phyloP scores from a whole-genome alignment of 2,329 filamentous ascomycete genomes.

The Xylaria hypoxylon region DNA sequence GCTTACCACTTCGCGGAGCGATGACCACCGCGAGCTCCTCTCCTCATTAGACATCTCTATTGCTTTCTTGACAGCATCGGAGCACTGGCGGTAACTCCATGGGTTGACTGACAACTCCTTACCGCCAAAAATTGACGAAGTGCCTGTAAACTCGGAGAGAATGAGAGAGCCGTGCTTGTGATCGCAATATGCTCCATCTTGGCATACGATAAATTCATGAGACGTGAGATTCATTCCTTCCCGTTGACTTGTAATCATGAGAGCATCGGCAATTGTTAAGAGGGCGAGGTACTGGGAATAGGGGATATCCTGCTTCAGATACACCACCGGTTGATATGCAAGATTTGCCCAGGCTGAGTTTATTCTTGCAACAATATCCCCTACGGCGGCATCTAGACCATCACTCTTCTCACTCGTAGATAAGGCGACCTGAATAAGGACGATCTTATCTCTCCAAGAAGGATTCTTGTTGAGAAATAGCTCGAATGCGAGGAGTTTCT shows the following conservation, averaged over 20 bases:
- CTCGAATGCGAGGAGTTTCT: constrained; percentile 93
- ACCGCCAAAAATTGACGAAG: constrained; percentile 83
- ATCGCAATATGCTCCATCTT: constrained; percentile 78
- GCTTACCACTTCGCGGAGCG: constrained; percentile 78
- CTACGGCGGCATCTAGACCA: constrained; percentile 88
- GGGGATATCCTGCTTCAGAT: constrained; percentile 93
- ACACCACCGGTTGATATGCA: constrained; percentile 91
- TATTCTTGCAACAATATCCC: constrained; percentile 93
- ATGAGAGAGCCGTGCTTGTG: constrained; percentile 92
- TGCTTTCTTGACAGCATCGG: constrained; percentile 84
- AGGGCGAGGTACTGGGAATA: constrained; percentile 94
- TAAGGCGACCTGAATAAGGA: constrained; percentile 93
- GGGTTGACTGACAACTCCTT: constrained; percentile 90
- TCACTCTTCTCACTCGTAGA: constrained; percentile 90
- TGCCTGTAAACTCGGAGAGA: constrained; percentile 94
- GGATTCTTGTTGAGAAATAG: constrained; percentile 94
- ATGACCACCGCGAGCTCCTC: constrained; percentile 78
- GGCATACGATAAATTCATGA: constrained; percentile 93
- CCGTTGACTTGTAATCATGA: constrained; percentile 95
- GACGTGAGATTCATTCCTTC: constrained; percentile 98
- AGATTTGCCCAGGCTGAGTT: constrained; percentile 92
- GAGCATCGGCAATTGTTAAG: constrained; percentile 86
- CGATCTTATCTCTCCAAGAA: constrained; percentile 86
- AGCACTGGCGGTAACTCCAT: constrained; percentile 92
- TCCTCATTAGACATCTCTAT: constrained; percentile 83